A percentile compares a stretch with the other conserved stretches of the same genome.
Conservation (phyloP, 345 rosid genomes). For the Nasturtium officinale region DNA sequence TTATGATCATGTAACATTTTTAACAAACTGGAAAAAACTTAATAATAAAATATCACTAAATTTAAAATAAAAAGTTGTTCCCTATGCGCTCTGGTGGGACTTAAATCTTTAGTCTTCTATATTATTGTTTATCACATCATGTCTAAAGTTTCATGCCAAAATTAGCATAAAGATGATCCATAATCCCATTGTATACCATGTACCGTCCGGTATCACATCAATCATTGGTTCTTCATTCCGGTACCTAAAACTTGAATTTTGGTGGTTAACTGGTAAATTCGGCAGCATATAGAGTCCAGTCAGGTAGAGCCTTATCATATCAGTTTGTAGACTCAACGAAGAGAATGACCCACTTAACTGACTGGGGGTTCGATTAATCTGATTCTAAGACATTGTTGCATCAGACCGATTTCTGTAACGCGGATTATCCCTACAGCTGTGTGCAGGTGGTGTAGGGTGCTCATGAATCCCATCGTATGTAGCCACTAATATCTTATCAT, state of each 20-base stretch:
- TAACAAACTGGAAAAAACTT: too few relatives aligned
- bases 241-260: background rate
- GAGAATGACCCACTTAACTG: background rate
- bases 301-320: background rate
- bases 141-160: background rate
- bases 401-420: constrained; percentile 11
- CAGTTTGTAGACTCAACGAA: background rate
- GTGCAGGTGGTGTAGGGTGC: constrained; percentile 22
- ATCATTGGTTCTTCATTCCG: constrained; percentile 17
- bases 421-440: background rate
- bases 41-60: background rate
- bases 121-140: background rate
- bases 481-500: background rate
- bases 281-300: constrained; percentile 29
- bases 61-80: background rate
- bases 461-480: constrained; percentile 37
- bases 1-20: too few relatives aligned
- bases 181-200: constrained; percentile 17
- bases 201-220: background rate
- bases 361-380: background rate
- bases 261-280: constrained; percentile 11
- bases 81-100: background rate
- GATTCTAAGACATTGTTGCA: constrained; percentile 7
- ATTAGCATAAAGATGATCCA: background rate
- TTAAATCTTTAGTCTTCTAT: too few relatives aligned